phyloP scores from a whole-genome alignment of 257 asterid species.

The Fraxinus excelsior region DNA sequence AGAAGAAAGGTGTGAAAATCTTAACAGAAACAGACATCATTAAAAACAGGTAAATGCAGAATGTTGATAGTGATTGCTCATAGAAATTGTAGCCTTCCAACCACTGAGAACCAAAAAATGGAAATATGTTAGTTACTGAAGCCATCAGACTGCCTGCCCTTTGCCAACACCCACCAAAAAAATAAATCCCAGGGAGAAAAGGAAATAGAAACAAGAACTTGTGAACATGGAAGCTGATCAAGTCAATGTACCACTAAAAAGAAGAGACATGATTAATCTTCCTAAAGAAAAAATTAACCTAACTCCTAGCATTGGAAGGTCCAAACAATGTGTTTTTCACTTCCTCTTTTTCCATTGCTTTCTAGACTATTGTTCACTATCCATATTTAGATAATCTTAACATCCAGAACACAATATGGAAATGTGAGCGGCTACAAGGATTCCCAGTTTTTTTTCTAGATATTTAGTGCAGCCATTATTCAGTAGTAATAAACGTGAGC shows the following conservation, averaged over 20 bases:
- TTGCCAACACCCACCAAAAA: background rate
- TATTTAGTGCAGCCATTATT: background rate
- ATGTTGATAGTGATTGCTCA: background rate
- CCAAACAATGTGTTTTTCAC: background rate
- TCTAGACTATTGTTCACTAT: background rate
- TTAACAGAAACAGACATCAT: background rate
- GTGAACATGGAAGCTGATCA: background rate
- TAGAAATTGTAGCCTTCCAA: background rate
- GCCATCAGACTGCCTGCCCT: background rate
- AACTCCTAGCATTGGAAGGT: background rate
- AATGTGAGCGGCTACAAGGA: background rate
- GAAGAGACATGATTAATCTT: background rate
- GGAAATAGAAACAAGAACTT: background rate
- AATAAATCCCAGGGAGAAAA: background rate
- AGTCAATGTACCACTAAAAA: background rate
- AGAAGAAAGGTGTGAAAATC: background rate
- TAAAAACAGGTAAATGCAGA: background rate
- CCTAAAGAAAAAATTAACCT: background rate
- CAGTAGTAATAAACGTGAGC: background rate
- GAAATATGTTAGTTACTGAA: background rate
- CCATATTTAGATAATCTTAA: no score
- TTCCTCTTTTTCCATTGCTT: background rate
- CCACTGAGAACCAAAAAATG: background rate
- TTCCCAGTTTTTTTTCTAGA: background rate
- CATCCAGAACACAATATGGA: background rate